Evolutionary conservation across 2,329 filamentous ascomycete genomes (phyloP).

Genomic region (Cadophora sp.): DNA sequence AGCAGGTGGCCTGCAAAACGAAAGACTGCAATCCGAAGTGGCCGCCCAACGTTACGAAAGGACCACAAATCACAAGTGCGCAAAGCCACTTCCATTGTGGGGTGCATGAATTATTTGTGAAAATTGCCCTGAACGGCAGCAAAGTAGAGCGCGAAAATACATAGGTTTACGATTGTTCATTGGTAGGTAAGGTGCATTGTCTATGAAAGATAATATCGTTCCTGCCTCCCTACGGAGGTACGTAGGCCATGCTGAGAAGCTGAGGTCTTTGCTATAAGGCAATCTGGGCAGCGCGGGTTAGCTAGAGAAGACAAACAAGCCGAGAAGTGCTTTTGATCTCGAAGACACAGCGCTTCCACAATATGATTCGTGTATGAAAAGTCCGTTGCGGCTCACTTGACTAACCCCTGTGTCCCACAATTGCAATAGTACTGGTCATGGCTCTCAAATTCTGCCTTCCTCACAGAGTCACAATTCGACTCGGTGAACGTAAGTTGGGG

Average conservation of each 20-base stretch:
- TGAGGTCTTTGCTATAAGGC: no score
- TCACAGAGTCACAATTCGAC: background rate
- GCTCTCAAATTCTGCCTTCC: background rate
- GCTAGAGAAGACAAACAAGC: background rate
- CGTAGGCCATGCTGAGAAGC: background rate
- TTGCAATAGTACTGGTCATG: background rate
- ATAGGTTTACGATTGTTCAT: background rate
- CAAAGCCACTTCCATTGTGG: constrained; percentile 5
- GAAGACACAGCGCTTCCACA: background rate
- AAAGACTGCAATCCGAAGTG: background rate
- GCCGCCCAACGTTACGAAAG: background rate
- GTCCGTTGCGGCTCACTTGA: background rate
- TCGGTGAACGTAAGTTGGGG: no score
- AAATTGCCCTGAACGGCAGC: background rate
- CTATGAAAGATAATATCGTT: background rate
- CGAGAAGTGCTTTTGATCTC: no score
- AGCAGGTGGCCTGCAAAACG: background rate
- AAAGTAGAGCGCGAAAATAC: background rate
- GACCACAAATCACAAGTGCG: background rate
- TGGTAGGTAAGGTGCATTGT: background rate
- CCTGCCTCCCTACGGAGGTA: no score
- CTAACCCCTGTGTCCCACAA: no score
- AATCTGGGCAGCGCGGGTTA: background rate
- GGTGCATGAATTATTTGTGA: background rate
- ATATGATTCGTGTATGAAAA: no score